These are phyloP conservation scores for Nidularia pulvinata DNA, from an alignment of 768 basidiomycete species.

Conservation along the genomic window DNA sequence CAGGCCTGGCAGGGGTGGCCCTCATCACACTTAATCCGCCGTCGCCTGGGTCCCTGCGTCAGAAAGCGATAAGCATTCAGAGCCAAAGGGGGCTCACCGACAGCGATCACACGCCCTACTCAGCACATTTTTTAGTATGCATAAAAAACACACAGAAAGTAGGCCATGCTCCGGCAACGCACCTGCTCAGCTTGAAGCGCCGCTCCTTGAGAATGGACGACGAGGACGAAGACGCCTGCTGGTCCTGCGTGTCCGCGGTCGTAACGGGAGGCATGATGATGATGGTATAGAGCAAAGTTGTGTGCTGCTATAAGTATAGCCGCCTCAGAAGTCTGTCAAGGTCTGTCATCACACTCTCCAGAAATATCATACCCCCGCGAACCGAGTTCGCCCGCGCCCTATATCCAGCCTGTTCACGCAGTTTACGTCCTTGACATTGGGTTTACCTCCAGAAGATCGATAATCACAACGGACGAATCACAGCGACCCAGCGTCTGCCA, in stretches of 20 bases:
- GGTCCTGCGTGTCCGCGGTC: conserved; percentile 40
- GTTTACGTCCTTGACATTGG: no score
- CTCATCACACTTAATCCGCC: conserved; percentile 88
- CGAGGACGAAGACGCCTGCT: conserved; percentile 29
- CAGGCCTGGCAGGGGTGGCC: conserved; percentile 90
- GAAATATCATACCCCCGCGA: conserved; percentile 16
- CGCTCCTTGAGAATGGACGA: conserved; percentile 71
- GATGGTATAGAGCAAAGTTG: conserved; percentile 22
- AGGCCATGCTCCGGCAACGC: conserved; percentile 12
- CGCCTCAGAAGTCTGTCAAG: conserved; percentile 12
- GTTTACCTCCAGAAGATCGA: no score
- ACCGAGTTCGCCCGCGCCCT: conserved; percentile 37
- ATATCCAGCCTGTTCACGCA: no score
- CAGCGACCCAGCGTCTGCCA: no score
- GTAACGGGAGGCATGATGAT: conserved; percentile 49
- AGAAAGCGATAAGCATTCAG: conserved; percentile 4
- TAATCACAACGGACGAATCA: no score
- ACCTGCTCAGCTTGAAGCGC: conserved; percentile 89
- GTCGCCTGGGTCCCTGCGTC: conserved; percentile 44
- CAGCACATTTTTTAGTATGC: not conserved
- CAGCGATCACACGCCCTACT: conserved; percentile 87
- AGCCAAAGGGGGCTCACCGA: conserved; percentile 52
- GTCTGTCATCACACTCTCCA: conserved; percentile 14
- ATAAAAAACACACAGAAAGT: conserved; percentile 6
- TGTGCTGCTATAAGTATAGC: conserved; percentile 11